Percentiles rank a stretch among this genome's conserved stretches.
Evolutionary conservation across 2,329 filamentous ascomycete genomes (phyloP).

Genomic region (Penicillium palitans): DNA sequence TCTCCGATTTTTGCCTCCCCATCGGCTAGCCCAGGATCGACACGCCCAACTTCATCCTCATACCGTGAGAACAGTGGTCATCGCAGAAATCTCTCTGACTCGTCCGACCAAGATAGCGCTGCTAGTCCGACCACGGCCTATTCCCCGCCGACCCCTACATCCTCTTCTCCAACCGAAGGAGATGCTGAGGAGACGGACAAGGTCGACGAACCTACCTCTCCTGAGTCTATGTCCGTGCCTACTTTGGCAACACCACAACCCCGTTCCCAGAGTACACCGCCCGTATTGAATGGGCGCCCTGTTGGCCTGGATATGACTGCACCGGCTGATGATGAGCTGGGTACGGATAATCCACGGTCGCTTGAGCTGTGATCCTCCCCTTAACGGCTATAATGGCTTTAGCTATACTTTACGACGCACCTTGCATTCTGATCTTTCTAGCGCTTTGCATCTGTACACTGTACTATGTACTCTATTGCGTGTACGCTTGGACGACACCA

Average conservation of each 20-base stretch:
- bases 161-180: conserved; percentile 26
- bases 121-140: conserved; percentile 39
- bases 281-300: conserved; percentile 25
- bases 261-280: conserved; percentile 37
- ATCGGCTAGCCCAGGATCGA: conserved; percentile 41
- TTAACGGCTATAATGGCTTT: background rate
- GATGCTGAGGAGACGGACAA: conserved; percentile 20
- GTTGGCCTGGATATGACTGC: conserved; percentile 9
- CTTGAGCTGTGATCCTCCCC: conserved; percentile 1
- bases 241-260: conserved; percentile 26
- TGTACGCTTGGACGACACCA: conserved; percentile 1
- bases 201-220: conserved; percentile 14
- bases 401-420: conserved; percentile 2
- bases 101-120: conserved; percentile 30
- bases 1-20: conserved; percentile 39
- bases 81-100: conserved; percentile 38
- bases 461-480: conserved; percentile 4
- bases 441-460: conserved; percentile 10
- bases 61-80: conserved; percentile 29
- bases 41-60: conserved; percentile 33
- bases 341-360: conserved; percentile 1
- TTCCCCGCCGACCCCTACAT: conserved; percentile 43
- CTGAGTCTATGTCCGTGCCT: conserved; percentile 24
- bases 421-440: conserved; percentile 10
- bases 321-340: background rate